Conservation (phyloP, 345 rosid genomes). For the Boechera stricta region DNA sequence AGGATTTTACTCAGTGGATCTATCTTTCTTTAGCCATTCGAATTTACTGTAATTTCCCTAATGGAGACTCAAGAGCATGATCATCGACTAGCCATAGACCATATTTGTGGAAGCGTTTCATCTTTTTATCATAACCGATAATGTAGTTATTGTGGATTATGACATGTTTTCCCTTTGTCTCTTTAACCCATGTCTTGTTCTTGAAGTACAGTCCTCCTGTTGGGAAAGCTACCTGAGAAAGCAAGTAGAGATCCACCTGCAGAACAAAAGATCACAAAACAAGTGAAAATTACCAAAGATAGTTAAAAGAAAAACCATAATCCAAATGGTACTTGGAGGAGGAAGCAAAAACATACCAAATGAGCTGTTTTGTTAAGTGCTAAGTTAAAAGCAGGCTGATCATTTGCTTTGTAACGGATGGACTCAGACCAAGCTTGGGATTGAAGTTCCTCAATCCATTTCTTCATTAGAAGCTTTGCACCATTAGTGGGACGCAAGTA, state of each 20-base stretch:
- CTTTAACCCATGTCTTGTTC: constrained; percentile 82
- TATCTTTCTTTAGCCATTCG: not conserved
- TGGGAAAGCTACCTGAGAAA: constrained; percentile 84
- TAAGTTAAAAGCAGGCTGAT: constrained; percentile 96
- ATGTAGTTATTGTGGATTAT: constrained; percentile 88
- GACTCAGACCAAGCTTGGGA: constrained; percentile 64
- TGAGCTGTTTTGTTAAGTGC: constrained; percentile 71
- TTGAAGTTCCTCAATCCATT: constrained; percentile 88
- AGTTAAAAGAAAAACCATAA: not conserved
- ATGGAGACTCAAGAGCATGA: constrained; percentile 67
- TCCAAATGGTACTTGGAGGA: not conserved
- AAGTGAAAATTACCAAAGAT: not conserved
- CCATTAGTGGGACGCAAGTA: constrained; percentile 74
- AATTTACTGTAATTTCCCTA: constrained; percentile 56
- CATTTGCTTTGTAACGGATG: constrained; percentile 54
- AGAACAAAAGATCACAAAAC: constrained; percentile 4
- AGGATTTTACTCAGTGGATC: not conserved
- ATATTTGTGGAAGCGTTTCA: constrained; percentile 74
- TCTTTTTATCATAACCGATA: constrained; percentile 78
- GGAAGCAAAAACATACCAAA: constrained; percentile 53
- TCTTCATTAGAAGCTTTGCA: constrained; percentile 82
- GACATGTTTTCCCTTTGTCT: constrained; percentile 81
- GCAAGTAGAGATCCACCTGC: constrained; percentile 82
- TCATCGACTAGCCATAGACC: constrained; percentile 89
- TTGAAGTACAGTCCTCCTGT: constrained; percentile 85